phyloP scores from a whole-genome alignment of 306 rosid species.

The Acacia acuminata region DNA sequence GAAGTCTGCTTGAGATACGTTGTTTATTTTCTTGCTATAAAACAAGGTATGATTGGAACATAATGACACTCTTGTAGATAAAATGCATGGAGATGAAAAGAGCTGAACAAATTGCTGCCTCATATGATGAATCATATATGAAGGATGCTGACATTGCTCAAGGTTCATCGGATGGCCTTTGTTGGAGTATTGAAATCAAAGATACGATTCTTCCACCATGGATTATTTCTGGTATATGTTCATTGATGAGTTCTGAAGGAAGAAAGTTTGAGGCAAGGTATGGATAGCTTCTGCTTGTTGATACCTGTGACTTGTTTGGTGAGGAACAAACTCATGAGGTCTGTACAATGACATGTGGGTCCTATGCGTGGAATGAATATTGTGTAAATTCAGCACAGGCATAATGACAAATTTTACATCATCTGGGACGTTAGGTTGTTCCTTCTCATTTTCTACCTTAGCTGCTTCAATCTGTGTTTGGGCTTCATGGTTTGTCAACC shows the following conservation, averaged over 20 bases:
- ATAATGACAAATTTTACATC: constrained; percentile 3
- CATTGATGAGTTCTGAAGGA: constrained; percentile 67
- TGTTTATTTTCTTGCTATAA: constrained; percentile 17
- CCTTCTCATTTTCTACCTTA: not conserved
- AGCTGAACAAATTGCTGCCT: constrained; percentile 55
- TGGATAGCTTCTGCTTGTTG: constrained; percentile 21
- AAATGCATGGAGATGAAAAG: constrained; percentile 79
- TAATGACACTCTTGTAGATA: constrained; percentile 44
- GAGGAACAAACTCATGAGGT: not conserved
- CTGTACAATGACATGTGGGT: not conserved
- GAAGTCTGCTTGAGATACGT: not conserved
- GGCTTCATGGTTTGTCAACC: not conserved
- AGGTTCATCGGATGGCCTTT: constrained; percentile 46
- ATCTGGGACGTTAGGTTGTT: not conserved
- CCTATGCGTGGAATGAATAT: not conserved
- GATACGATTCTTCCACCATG: constrained; percentile 88
- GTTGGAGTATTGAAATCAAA: constrained; percentile 75
- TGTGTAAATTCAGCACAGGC: not conserved
- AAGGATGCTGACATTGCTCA: constrained; percentile 48
- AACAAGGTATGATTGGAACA: constrained; percentile 20
- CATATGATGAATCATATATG: constrained; percentile 40
- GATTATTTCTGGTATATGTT: constrained; percentile 63
- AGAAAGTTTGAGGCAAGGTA: constrained; percentile 95
- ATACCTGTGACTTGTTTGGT: constrained; percentile 3
- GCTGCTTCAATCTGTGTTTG: not conserved